Evolutionary conservation across 352 stramenopile genomes (phyloP).

Genomic region (Phytophthora sp.): DNA sequence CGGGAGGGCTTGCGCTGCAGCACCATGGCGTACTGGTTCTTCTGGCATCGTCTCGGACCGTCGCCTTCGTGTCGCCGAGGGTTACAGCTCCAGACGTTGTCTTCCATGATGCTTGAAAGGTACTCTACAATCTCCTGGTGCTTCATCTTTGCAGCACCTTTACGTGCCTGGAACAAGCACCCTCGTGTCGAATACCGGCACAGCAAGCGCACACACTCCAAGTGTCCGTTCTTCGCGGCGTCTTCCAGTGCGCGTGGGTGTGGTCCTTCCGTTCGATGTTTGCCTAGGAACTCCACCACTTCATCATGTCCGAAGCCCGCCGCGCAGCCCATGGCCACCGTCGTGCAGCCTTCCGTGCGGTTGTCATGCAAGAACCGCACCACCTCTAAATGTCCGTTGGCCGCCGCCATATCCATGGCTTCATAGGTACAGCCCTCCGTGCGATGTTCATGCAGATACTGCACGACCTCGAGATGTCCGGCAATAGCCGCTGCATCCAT

Average conservation of each 20-base stretch:
- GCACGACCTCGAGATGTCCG: slow-evolving; percentile 32
- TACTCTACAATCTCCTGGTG: slow-evolving; percentile 30
- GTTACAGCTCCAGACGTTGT: slow-evolving; percentile 42
- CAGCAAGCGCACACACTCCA: slow-evolving; percentile 28
- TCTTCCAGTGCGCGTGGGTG: slow-evolving; percentile 41
- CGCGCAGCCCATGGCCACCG: slow-evolving; percentile 37
- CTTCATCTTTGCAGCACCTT: slow-evolving; percentile 40
- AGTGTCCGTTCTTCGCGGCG: slow-evolving; percentile 38
- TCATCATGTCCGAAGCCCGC: slow-evolving; percentile 29
- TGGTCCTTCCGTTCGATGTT: slow-evolving; percentile 36
- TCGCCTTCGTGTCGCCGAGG: slow-evolving; percentile 29
- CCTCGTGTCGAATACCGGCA: slow-evolving; percentile 32
- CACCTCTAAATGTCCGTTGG: slow-evolving; percentile 34
- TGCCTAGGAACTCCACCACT: slow-evolving; percentile 37
- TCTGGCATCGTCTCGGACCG: slow-evolving; percentile 33
- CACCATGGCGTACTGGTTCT: slow-evolving; percentile 35
- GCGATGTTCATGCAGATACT: slow-evolving; percentile 34
- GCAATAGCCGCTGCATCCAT: slow-evolving; percentile 36
- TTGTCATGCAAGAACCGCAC: slow-evolving; percentile 41
- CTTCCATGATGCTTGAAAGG: slow-evolving; percentile 35
- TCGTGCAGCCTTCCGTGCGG: slow-evolving; percentile 33
- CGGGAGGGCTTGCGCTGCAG: slow-evolving; percentile 25
- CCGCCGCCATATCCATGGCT: slow-evolving; percentile 44
- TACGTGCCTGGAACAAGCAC: slow-evolving; percentile 40
- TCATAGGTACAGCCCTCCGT: slow-evolving; percentile 33